These are phyloP conservation scores for Claviceps pusilla DNA, from an alignment of 2,329 filamentous ascomycete genomes.

Conservation along the genomic window DNA sequence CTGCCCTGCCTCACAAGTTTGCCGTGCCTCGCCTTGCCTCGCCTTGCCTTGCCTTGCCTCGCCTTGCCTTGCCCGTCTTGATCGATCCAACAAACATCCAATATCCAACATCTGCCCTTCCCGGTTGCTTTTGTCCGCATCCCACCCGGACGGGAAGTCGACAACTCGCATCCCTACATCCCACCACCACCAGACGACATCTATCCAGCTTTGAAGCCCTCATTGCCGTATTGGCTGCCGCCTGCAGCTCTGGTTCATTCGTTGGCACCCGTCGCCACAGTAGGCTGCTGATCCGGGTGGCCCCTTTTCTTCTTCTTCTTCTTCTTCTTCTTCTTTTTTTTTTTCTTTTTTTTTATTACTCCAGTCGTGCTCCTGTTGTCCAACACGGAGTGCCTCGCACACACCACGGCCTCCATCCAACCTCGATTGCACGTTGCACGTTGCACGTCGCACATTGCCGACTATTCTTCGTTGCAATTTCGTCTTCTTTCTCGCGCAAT, in stretches of 20 bases:
- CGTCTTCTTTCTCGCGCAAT: not conserved
- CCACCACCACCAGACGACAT: not conserved
- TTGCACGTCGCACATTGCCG: not conserved
- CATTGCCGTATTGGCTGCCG: not conserved
- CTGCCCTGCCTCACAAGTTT: too few species aligned
- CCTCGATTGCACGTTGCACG: not conserved
- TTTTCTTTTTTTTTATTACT: too few species aligned
- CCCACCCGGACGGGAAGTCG: not conserved
- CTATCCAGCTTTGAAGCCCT: not conserved
- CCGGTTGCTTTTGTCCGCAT: not conserved
- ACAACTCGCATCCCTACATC: not conserved
- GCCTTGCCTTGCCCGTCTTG: not conserved
- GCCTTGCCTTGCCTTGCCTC: too few species aligned
- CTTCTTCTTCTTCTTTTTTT: too few species aligned
- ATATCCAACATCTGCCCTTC: not conserved
- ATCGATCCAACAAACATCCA: not conserved
- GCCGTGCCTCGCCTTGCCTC: too few species aligned
- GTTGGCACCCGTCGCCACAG: conserved; percentile 2
- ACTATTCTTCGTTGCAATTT: not conserved
- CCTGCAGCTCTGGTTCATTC: not conserved
- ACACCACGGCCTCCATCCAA: not conserved
- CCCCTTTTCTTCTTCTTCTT: not conserved
- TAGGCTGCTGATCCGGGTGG: not conserved
- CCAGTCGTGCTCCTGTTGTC: too few species aligned
- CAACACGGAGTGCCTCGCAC: too few species aligned